Evolutionary conservation across 345 rosid species (phyloP), one percentile per base, ranked within the genome.

Genomic region (Gossypium rotundifolium): DNA sequence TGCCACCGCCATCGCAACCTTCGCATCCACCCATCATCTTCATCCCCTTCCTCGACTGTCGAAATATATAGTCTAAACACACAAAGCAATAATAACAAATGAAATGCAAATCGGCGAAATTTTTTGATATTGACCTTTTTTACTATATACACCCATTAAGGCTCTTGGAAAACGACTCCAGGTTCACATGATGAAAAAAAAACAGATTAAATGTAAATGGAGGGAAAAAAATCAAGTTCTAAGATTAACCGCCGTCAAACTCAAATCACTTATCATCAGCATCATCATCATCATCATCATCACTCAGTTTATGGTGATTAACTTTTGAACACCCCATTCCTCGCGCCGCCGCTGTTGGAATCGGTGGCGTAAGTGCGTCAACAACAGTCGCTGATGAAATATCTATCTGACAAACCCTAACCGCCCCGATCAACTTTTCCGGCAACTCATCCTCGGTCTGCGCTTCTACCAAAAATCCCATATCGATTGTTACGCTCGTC

Each of bases 351-450:
- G 42, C 48, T 4, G 74, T 42, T 18, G 13, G 65, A 14, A 68
- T 53, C 52, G 84, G 75, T 16, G 60, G 45, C 2, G 25, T 27
- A 9, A 16, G 25, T 7, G 78, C 46, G 59, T 86, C 94, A 0
- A 94, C 83, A 0, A 75, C 85, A 53, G 82, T 75, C 16, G 96
- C 97, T 11, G 97, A 88, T 6, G 93, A 84, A 91, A 92, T 89
- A 65, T 90, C 98, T 88, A 94, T 92, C 74, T 90, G 96, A 51
- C 95, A 92, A 72, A 92, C 92, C 77, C 98, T 90, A 73, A 92
- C 80, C 2, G 96, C 97, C 9, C 98, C 97, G 2, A 92, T 82
- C 49, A 94, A 70, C 61, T 75, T 92, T 85, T 94, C 97, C 16
- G 96, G 98, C 46, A 92, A 73, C 88, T 94, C 98, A 0, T 86